A percentile compares a stretch with the other conserved stretches of the same genome.
Conservation (phyloP, 352 stramenopile genomes). For the Globisporangium carolinianum region DNA sequence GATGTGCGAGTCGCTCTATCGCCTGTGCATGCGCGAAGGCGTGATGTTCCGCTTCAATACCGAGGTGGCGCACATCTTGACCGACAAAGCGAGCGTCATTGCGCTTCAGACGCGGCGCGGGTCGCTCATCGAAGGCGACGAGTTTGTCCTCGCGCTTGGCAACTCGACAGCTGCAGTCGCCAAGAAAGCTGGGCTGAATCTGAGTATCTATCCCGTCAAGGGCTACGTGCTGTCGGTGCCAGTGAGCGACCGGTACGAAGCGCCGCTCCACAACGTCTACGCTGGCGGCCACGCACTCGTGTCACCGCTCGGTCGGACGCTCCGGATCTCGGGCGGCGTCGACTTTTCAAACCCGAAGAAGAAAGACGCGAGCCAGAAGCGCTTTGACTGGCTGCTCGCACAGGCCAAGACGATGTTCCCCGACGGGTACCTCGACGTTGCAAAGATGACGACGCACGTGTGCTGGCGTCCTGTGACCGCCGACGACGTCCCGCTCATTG, state of each 20-base stretch:
- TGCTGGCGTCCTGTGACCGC: constrained; percentile 79
- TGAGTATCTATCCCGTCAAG: constrained; percentile 82
- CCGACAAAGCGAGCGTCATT: constrained; percentile 69
- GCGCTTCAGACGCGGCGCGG: constrained; percentile 71
- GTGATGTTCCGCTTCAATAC: constrained; percentile 88
- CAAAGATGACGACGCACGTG: constrained; percentile 72
- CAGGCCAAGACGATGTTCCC: constrained; percentile 78
- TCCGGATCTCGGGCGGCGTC: constrained; percentile 75
- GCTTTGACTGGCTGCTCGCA: constrained; percentile 70
- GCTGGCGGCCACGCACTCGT: constrained; percentile 69
- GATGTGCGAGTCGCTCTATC: constrained; percentile 79
- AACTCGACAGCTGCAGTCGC: constrained; percentile 70
- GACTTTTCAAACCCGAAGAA: constrained; percentile 77
- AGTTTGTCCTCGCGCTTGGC: constrained; percentile 79
- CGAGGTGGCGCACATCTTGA: constrained; percentile 73
- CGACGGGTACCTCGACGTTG: constrained; percentile 72
- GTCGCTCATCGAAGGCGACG: constrained; percentile 82
- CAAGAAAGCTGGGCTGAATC: constrained; percentile 56
- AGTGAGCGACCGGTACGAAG: constrained; percentile 50
- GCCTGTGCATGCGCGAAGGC: constrained; percentile 69
- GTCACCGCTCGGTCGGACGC: constrained; percentile 57
- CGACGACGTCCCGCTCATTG: constrained; percentile 78
- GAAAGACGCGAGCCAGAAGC: constrained; percentile 41
- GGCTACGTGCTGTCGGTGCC: constrained; percentile 83
- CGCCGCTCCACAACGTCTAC: constrained; percentile 79